Base-by-base conservation (phyloP, 2,329 filamentous ascomycete species). In the Lecanosticta acicola region DNA sequence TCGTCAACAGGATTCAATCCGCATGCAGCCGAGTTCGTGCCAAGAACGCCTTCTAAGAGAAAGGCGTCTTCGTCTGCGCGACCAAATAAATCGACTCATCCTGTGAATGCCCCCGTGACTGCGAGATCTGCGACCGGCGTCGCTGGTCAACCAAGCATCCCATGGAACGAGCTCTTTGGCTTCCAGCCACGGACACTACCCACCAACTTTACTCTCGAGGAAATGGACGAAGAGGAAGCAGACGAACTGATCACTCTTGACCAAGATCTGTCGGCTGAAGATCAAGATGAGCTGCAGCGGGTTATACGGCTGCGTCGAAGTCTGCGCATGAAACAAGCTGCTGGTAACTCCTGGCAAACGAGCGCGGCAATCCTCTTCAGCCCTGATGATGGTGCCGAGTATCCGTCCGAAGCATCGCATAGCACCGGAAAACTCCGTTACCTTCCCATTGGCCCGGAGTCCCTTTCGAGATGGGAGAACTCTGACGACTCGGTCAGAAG, bases 1-100 rank as follows among this genome's bases (percentile, higher is more conserved):
- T 5, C 24, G 9, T 18, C 34, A 7, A 33, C 11, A n/a, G n/a
- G n/a, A 20, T 54, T 59, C 43, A 59, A 59, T 34, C 39, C 29
- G 4, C 53, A 53, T 33, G 57, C 56, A 11, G 11, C 41, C 20
- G 51, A 57, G n/a, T 59, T 59, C 45, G 49, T 55, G 19, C 57
- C 57, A 16, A 51, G 40, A 29, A 51, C 46, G 51, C 48, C 57
- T 35, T 41, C 54, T 51, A 61, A 61, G 57, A 57, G 58, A 46
- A 59, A 59, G 46, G 58, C 58, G 13, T 55, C 58, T 3, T 54
- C 56, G 0, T 54, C 48, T 14, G 50, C 49, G 35, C 45, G 46
- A 33, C 39, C 55, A 18, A 50, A 43, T 26, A 54, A 49, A 33
- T 39, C 36, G 32, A 39, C 37, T 14, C 29, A 43, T n/a, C 45